Evolutionary conservation across 257 asterid species (phyloP), one percentile per base, ranked within the genome.

Genomic region (Ballota nigra): DNA sequence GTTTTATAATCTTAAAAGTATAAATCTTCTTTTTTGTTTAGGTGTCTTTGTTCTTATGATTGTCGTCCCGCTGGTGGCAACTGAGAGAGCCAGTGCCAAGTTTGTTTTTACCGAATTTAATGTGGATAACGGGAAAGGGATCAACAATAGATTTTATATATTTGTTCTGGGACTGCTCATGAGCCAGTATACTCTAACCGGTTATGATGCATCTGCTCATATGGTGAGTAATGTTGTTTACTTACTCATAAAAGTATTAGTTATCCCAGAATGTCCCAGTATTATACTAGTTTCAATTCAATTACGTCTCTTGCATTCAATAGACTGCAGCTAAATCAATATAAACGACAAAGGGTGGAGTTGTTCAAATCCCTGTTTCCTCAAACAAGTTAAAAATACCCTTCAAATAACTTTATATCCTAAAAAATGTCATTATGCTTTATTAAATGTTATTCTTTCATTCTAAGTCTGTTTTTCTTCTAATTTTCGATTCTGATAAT

Each of bases 131-230:
- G 96, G 86, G 5, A 86, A 66, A 41, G 98, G 98, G 60, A 79
- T 95, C 73, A 40, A 60, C 68, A 95, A 84, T 73, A 83, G 72
- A 63, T 33, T 85, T 63, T 92, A 95, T 82, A 89, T 95, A 70
- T 95, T 95, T 70, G 79, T 85, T 67, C 85, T 91, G 0, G 99
- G 99, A 62, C 95, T 95, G 79, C 96, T 95, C 66, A 88, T 95
- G 98, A 95, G 98, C 73, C 98, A 91, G 80, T 91, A 95, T 77
- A 89, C 97, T 11, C 79, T 95, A 63, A 73, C 96, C 2, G 97
- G 98, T 6, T 95, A 92, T 62, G 99, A 95, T 72, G 98, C 99
- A 55, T 95, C 99, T 69, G 98, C 97, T 16, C 97, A 95, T 82
- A 89, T 94, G 97, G 99, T 89, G 74, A 84, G 92, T 79, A 66